These are phyloP conservation scores for Chalaropsis thielavioides DNA, from an alignment of 2,329 filamentous ascomycete species.

Conservation along the genomic window DNA sequence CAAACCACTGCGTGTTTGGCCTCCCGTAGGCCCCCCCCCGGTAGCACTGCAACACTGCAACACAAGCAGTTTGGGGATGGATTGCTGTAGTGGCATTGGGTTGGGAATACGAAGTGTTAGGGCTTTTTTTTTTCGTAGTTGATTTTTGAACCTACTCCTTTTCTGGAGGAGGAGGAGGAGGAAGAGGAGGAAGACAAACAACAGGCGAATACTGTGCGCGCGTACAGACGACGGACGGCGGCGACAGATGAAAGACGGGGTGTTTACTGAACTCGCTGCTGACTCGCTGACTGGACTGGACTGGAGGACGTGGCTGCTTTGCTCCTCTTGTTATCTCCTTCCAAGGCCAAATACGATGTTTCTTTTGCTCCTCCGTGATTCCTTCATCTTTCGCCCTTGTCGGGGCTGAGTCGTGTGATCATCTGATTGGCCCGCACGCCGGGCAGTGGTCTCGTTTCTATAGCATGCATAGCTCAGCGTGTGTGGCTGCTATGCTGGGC, in stretches of 20 bases:
- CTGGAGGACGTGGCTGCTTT: too few relatives aligned
- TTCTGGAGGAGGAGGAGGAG: too few relatives aligned
- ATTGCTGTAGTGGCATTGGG: not conserved
- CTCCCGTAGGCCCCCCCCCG: too few relatives aligned
- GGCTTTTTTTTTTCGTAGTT: not conserved
- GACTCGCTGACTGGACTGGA: too few relatives aligned
- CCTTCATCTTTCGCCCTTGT: constrained; percentile 1
- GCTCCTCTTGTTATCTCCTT: not conserved
- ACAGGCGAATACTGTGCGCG: too few relatives aligned
- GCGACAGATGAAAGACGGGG: too few relatives aligned
- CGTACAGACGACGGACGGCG: too few relatives aligned
- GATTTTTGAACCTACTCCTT: not conserved
- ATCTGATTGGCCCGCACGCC: not conserved
- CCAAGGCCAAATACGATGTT: not conserved
- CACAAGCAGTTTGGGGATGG: too few relatives aligned
- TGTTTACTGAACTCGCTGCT: too few relatives aligned
- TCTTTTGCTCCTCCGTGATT: constrained; percentile 1
- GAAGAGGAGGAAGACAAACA: too few relatives aligned
- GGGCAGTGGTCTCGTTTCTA: constrained; percentile 2
- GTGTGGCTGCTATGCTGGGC: not conserved
- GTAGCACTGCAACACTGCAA: too few relatives aligned
- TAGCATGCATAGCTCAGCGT: constrained; percentile 1
- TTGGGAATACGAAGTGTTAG: not conserved
- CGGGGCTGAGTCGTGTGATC: constrained; percentile 1
- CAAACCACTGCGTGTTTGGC: not conserved